Conservation (phyloP, 352 stramenopile species). For the Phytophthora capsici region DNA sequence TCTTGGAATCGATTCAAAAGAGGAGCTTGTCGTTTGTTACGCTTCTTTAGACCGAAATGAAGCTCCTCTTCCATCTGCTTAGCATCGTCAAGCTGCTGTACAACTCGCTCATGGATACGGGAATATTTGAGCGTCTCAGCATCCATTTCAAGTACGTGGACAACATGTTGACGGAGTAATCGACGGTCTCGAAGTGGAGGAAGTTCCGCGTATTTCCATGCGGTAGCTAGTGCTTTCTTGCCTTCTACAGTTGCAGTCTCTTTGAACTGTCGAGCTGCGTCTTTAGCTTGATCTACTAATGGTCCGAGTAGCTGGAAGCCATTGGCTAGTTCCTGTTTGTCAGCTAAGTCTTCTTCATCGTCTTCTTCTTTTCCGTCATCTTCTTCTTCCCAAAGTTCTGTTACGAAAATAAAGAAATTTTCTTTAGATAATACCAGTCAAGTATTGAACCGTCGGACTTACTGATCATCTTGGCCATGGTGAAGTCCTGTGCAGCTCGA, state of each 20-base stretch:
- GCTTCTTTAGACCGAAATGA: constrained; percentile 61
- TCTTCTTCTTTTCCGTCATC: constrained; percentile 54
- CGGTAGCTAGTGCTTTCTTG: constrained; percentile 47
- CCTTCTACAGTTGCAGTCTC: constrained; percentile 50
- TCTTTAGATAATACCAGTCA: not conserved
- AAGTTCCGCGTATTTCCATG: constrained; percentile 64
- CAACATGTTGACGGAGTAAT: constrained; percentile 66
- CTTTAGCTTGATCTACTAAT: constrained; percentile 54
- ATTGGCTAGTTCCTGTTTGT: constrained; percentile 73
- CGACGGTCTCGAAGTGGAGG: constrained; percentile 58
- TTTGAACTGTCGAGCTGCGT: constrained; percentile 42
- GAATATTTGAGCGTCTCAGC: constrained; percentile 62
- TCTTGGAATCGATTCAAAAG: constrained; percentile 50
- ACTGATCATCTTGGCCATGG: constrained; percentile 83
- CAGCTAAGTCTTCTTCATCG: constrained; percentile 46
- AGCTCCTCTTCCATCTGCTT: constrained; percentile 46
- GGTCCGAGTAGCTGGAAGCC: constrained; percentile 56
- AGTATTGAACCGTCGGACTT: constrained; percentile 7
- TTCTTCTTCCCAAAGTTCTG: constrained; percentile 77
- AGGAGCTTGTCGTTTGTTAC: constrained; percentile 62
- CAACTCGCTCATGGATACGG: constrained; percentile 46
- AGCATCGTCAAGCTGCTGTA: constrained; percentile 48
- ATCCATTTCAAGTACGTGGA: constrained; percentile 69
- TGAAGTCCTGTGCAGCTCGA: constrained; percentile 66
- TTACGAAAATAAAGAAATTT: not conserved